These are phyloP conservation scores for Naganishia friedmannii DNA, from an alignment of 768 basidiomycete species.

Conservation along the genomic window DNA sequence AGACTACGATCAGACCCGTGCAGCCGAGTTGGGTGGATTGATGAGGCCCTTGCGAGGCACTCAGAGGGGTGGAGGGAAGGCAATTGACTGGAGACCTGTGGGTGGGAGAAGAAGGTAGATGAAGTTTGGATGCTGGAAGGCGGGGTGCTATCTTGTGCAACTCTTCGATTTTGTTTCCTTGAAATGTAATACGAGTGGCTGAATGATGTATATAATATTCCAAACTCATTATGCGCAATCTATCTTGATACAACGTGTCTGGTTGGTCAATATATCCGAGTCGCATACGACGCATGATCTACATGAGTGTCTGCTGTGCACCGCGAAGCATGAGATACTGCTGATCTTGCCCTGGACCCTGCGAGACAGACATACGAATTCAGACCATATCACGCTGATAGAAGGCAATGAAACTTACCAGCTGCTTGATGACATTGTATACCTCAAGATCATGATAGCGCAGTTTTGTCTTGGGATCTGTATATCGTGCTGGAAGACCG, in stretches of 20 bases:
- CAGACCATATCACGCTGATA: neutral
- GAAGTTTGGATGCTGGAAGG: conserved; percentile 6
- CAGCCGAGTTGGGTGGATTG: conserved; percentile 45
- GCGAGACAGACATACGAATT: neutral
- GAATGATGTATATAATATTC: neutral
- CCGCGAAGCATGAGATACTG: conserved; percentile 47
- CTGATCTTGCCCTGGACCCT: conserved; percentile 51
- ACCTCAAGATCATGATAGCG: conserved; percentile 53
- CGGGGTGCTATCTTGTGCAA: neutral
- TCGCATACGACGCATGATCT: neutral
- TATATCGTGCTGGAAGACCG: conserved; percentile 53
- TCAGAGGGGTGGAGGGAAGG: conserved; percentile 48
- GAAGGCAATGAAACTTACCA: conserved; percentile 40
- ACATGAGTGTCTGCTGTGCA: conserved; percentile 35
- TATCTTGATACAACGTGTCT: neutral
- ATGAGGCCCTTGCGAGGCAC: conserved; percentile 44
- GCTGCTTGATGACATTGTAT: conserved; percentile 50
- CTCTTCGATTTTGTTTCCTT: neutral
- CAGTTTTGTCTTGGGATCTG: conserved; percentile 53
- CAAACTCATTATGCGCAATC: neutral
- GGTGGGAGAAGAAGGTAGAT: conserved; percentile 39
- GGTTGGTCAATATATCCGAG: neutral
- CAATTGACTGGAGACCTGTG: conserved; percentile 51
- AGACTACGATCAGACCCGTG: conserved; percentile 46
- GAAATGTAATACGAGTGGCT: no score